Conservation (phyloP, 768 basidiomycete species). For the Kondoa subrosea region DNA sequence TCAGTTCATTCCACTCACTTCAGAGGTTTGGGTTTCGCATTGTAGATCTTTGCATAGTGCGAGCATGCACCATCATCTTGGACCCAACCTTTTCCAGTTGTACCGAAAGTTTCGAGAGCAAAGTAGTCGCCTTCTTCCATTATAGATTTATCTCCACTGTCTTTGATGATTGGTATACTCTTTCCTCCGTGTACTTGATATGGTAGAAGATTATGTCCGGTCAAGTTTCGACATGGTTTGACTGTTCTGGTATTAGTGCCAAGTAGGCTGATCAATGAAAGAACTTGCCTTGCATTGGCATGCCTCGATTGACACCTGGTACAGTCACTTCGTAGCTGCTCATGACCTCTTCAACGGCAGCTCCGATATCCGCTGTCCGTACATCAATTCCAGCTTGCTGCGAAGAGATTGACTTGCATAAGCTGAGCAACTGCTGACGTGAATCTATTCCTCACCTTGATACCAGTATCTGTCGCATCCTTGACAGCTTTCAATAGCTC, state of each 20-base stretch:
- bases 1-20: slow-evolving; percentile 56
- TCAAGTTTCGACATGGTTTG: slow-evolving; percentile 82
- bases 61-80: slow-evolving; percentile 48
- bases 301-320: slow-evolving; percentile 43
- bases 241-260: slow-evolving; percentile 35
- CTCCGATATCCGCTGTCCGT: slow-evolving; percentile 78
- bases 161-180: slow-evolving; percentile 74
- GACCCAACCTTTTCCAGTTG: slow-evolving; percentile 79
- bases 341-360: slow-evolving; percentile 92
- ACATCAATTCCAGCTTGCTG: slow-evolving; percentile 95
- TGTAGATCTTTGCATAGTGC: not conserved
- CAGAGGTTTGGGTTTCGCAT: slow-evolving; percentile 10
- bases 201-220: slow-evolving; percentile 46
- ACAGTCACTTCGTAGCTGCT: slow-evolving; percentile 94
- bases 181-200: slow-evolving; percentile 60
- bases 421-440: not conserved
- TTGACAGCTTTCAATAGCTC: slow-evolving; percentile 75
- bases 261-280: not conserved
- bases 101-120: slow-evolving; percentile 96
- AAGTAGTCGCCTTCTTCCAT: slow-evolving; percentile 99
- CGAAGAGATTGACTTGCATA: not conserved
- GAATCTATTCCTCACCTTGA: slow-evolving; percentile 52
- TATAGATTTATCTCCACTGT: slow-evolving; percentile 39
- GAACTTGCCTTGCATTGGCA: slow-evolving; percentile 17
- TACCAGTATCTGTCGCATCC: slow-evolving; percentile 83